Base-by-base conservation (phyloP, 306 rosid genomes). In the Vigna reflexopilosa region DNA sequence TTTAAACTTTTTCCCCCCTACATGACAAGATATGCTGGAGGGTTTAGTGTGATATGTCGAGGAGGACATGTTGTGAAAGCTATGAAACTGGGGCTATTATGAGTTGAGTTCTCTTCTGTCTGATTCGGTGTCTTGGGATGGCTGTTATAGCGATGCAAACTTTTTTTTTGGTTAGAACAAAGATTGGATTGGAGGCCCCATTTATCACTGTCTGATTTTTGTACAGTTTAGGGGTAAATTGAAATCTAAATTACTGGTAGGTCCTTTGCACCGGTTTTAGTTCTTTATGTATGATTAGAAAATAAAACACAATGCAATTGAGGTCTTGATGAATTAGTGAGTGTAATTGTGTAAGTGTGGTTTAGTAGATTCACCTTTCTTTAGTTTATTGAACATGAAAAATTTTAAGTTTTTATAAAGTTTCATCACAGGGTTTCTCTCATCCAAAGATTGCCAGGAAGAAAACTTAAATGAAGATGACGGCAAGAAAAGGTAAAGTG, bases 121-220 rank as follows among this genome's bases (percentile, higher is more conserved):
- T 57, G 32, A 69, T 48, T 38, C 16, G 14, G 63, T 28, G 42
- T 2, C 14, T 71, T 51, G 40, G 59, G 59, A 72, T 45, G 47
- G 47, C 2, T 77, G 65, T 72, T 30, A 54, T 45, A 67, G 67
- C 38, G n/a, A 14, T 57, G 83, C 68, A 55, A 36, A 14, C 48
- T 19, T 12, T 55, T 51, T 79, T n/a, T 63, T 56, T 48, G 34
- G 45, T 57, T 63, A 16, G 48, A 32, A 24, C 78, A 71, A 34
- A 34, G 36, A 49, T 58, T 75, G 54, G 75, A 47, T 26, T 63
- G 9, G 50, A 76, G 78, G 65, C 50, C 81, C 63, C 78, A 65
- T 70, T 82, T 76, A 42, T 26, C 38, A 6, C 28, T n/a, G 74
- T 52, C 40, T 10, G 10, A 5, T 81, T 42, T 59, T 15, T 61